Evolutionary conservation across 2,329 filamentous ascomycete genomes (phyloP), one percentile per base, ranked within the genome.

Genomic region (Cephalotrichum gorgonifer): DNA sequence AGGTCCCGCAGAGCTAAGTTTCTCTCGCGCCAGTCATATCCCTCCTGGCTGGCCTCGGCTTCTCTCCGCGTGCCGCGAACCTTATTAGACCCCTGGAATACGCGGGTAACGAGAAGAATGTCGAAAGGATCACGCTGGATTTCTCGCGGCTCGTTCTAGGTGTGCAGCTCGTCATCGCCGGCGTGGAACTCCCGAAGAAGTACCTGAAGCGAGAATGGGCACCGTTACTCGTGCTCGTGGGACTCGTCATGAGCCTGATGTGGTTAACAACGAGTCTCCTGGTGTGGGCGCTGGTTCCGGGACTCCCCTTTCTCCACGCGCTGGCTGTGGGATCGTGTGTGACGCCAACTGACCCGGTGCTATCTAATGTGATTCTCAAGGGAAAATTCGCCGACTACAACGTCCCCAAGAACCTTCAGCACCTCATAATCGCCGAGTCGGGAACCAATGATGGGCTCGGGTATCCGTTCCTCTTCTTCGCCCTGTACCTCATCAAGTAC

Each of bases 341-440:
- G n/a, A 93, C 90, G 2, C 90, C 89, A 0, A 95, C 90, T 0
- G 90, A 96, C 58, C 90, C 90, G 0, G 81, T 95, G 1, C 65
- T 95, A 33, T 91, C 86, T 15, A 91, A 93, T 54, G 86, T 86
- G 3, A 95, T 95, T 50, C 88, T 95, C 43, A 95, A 95, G 69
- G 89, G 89, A 28, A 90, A 87, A 57, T 96, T 95, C 60, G 90
- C 90, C 1, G 89, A 95, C 59, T 85, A 89, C 58, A 93, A 95
- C 61, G 83, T 95, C 17, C 88, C 90, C 0, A 83, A 81, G 50
- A 78, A 83, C 26, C 69, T 96, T 44, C 88, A 95, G 68, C 81
- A 85, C 54, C 87, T 88, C 56, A 86, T 88, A 58, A 76, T 86
- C 44, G 84, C 81, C 23, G 89, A 96, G 67, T 89, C 86, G 0